Conservation (phyloP, 805 yeast genomes). For the Komagataella ulmi region DNA sequence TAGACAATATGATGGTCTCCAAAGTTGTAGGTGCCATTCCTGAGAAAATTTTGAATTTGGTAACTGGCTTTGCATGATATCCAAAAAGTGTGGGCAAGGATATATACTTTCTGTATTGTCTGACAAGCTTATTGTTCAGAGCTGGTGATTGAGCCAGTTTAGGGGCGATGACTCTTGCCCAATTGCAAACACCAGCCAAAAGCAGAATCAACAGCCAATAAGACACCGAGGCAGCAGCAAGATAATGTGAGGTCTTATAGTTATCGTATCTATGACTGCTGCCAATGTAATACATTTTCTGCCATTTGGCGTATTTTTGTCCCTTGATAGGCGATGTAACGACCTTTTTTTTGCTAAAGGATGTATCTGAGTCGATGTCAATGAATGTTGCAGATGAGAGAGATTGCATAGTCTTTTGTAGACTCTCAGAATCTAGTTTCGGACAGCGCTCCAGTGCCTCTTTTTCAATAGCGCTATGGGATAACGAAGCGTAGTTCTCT, state of each 20-base stretch:
- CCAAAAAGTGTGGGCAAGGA: neutral
- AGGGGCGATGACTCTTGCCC: neutral
- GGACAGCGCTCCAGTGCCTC: neutral
- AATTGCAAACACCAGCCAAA: neutral
- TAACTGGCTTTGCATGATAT: neutral
- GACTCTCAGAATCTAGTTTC: neutral
- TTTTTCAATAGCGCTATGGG: neutral
- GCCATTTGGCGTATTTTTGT: neutral
- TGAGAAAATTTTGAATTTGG: neutral
- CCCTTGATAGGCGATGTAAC: neutral
- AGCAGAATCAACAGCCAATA: neutral
- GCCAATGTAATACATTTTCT: neutral
- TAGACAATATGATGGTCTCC: neutral
- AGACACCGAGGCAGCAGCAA: neutral
- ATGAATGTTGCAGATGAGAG: neutral
- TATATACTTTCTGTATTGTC: neutral
- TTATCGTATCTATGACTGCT: neutral
- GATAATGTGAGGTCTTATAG: neutral
- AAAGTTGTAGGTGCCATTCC: neutral
- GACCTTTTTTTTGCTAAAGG: neutral
- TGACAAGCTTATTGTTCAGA: neutral
- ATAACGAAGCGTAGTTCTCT: neutral
- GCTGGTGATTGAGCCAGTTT: neutral
- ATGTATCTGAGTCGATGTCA: neutral
- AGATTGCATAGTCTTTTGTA: neutral